A percentile compares a stretch with the other conserved stretches of the same genome.
Conservation (phyloP, 1,139 yeast genomes). For the Geotrichum fermentans region DNA sequence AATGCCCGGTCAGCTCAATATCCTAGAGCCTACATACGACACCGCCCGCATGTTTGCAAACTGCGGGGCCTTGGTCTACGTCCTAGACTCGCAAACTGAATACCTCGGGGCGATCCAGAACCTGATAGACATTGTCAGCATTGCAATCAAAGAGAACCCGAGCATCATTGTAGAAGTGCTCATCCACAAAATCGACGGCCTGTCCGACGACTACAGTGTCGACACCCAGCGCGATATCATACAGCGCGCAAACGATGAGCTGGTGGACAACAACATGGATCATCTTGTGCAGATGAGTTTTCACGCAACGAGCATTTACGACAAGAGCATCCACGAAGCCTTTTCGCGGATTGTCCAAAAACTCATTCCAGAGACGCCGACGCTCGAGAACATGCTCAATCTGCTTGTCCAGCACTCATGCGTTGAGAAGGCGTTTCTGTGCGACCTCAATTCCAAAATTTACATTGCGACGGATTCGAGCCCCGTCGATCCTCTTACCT, state of each 20-base stretch:
- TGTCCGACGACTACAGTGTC: constrained; percentile 85
- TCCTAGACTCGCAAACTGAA: constrained; percentile 87
- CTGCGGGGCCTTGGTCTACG: constrained; percentile 89
- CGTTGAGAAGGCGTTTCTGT: constrained; percentile 86
- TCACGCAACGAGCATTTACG: constrained; percentile 88
- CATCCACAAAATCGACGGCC: constrained; percentile 92
- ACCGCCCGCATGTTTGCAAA: constrained; percentile 70
- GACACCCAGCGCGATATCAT: constrained; percentile 95
- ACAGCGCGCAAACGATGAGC: constrained; percentile 92
- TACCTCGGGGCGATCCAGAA: constrained; percentile 87
- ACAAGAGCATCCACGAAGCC: constrained; percentile 93
- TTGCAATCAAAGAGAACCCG: constrained; percentile 82
- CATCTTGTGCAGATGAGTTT: constrained; percentile 90
- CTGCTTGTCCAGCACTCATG: constrained; percentile 83
- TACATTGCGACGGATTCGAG: constrained; percentile 95
- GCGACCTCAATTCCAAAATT: constrained; percentile 89
- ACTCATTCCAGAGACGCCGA: constrained; percentile 81
- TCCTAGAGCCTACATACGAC: constrained; percentile 79
- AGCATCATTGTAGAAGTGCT: constrained; percentile 83
- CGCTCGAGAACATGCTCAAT: constrained; percentile 82
- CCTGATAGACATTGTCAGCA: constrained; percentile 80
- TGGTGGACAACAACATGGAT: constrained; percentile 81
- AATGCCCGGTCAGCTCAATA: constrained; percentile 87
- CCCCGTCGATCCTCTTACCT: constrained; percentile 91
- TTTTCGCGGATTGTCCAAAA: constrained; percentile 90